Evolutionary conservation across 768 basidiomycete species (phyloP).

Genomic region (Trametes sanguinea): DNA sequence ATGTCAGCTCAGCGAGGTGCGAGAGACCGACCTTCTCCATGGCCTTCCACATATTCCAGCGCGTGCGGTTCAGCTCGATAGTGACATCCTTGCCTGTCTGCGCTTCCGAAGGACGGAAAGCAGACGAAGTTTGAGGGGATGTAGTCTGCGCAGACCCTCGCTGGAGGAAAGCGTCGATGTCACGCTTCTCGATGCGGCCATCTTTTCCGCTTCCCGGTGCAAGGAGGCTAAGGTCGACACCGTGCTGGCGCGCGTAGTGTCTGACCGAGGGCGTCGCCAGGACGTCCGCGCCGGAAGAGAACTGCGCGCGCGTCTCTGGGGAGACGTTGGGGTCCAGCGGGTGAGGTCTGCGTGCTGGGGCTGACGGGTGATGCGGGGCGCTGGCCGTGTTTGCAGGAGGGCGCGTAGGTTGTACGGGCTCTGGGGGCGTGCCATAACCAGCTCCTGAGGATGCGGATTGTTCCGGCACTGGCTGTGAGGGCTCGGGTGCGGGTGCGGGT

Average conservation of each 20-base stretch:
- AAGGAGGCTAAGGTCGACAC: constrained; percentile 58
- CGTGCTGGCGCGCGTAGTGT: constrained; percentile 68
- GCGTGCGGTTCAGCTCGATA: constrained; percentile 73
- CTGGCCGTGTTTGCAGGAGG: background rate
- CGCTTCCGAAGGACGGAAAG: constrained; percentile 7
- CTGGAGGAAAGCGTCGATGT: constrained; percentile 65
- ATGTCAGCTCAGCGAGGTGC: background rate
- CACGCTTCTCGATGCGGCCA: constrained; percentile 73
- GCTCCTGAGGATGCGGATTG: constrained; percentile 2
- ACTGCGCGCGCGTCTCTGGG: constrained; percentile 10
- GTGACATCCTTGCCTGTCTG: constrained; percentile 47
- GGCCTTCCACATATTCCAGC: constrained; percentile 87
- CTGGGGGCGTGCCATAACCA: background rate
- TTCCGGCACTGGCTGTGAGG: background rate
- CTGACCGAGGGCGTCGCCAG: constrained; percentile 80
- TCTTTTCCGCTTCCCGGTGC: constrained; percentile 71
- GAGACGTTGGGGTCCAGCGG: constrained; percentile 64
- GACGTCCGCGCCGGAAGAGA: constrained; percentile 36
- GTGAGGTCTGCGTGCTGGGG: constrained; percentile 41
- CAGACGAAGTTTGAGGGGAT: background rate
- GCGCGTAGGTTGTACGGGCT: constrained; percentile 1
- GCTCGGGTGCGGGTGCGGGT: constrained; percentile 14
- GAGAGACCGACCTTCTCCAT: constrained; percentile 68
- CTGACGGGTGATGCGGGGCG: constrained; percentile 1
- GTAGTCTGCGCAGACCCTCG: constrained; percentile 20